Conservation (phyloP, 345 rosid genomes). For the Mercurialis annua region DNA sequence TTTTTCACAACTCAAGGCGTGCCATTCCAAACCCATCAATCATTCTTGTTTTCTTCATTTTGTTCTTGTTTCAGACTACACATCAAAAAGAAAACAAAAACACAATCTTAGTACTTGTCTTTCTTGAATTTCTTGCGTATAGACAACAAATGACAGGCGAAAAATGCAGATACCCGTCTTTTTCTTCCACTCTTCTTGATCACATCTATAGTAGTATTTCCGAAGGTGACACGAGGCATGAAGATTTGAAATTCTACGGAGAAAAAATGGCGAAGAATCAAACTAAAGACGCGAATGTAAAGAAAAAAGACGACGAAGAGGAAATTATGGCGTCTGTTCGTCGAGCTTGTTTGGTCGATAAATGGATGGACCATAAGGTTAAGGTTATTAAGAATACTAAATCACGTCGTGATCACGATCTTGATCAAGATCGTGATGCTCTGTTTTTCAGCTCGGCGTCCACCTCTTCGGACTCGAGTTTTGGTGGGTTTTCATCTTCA, state of each 20-base stretch:
- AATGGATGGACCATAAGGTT: constrained; percentile 44
- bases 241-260: constrained; percentile 40
- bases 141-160: constrained; percentile 26
- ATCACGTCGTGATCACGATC: constrained; percentile 21
- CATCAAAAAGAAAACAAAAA: not conserved
- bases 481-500: constrained; percentile 72
- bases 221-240: constrained; percentile 33
- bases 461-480: constrained; percentile 75
- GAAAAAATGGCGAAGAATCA: constrained; percentile 37
- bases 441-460: constrained; percentile 62
- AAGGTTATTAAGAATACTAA: constrained; percentile 35
- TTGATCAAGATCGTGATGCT: constrained; percentile 39
- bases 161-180: constrained; percentile 54
- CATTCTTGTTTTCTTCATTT: not conserved
- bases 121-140: not conserved
- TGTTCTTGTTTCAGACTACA: constrained; percentile 13
- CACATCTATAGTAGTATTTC: constrained; percentile 85
- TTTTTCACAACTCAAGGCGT: constrained; percentile 1
- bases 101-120: not conserved
- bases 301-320: constrained; percentile 9
- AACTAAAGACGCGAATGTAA: constrained; percentile 17
- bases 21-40: not conserved
- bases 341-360: constrained; percentile 39
- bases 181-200: constrained; percentile 86
- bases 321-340: constrained; percentile 26